Base-by-base conservation (phyloP, 2,329 filamentous ascomycete genomes). In the Cercospora beticola region DNA sequence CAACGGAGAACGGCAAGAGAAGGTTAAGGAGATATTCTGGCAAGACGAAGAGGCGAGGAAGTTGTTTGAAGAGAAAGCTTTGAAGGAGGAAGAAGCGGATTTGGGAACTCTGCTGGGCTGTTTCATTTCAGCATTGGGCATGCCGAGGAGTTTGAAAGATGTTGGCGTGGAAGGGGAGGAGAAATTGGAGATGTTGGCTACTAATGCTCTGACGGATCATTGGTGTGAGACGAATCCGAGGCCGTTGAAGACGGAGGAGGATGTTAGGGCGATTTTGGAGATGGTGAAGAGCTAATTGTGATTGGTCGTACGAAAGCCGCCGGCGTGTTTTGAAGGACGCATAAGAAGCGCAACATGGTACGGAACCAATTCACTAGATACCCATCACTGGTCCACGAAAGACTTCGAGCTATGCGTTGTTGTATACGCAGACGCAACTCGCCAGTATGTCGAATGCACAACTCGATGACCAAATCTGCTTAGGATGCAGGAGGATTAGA, bases 61-160 rank as follows among this genome's bases (percentile, higher is more conserved):
- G 0, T 72, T 84, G 0, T 76, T 86, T 61, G 63, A 70, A 5
- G 56, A 69, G 2, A 77, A 66, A 58, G 78, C 63, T 5, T 61
- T 74, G 30, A 16, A 66, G 0, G 64, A 76, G 4, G 74, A 80
- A 9, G 70, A 73, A 5, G 72, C 79, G 2, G 83, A 86, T 71
- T 77, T 87, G 23, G 83, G 84, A 0, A 85, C 87, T 75, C 75
- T 85, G 7, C 74, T 89, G 54, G 84, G 85, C 62, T 81, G 78
- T 4, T 77, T 88, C 4, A 82, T 89, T 49, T 79, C 80, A 4
- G 81, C 82, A 40, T 73, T 89, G 28, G 86, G 82, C 0, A 80
- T 89, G 83, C 86, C 86, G n/a, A 79, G 83, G 64, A 83, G 81
- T 3, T 72, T 89, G 58, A 81, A 79, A 57, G 85, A 85, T 5